Evolutionary conservation across 2,329 filamentous ascomycete species (phyloP).

Genomic region (Epichloe hybrida): DNA sequence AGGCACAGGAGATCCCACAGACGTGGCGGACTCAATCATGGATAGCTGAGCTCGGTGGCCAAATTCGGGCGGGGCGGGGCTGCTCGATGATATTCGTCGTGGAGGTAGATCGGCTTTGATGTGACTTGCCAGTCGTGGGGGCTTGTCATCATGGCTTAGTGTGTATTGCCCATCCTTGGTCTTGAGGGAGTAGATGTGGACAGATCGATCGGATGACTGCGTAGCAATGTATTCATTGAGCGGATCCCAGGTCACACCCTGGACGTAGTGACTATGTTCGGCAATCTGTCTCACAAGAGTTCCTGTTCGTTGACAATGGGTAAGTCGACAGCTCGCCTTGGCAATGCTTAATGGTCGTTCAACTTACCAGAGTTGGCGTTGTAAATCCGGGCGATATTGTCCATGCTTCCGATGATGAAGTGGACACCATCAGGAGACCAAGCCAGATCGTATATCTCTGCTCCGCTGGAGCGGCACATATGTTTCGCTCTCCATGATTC

Average conservation of each 20-base stretch:
- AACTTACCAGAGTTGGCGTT: conserved; percentile 72
- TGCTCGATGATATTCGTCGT: conserved; percentile 78
- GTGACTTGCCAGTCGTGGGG: conserved; percentile 72
- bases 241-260: conserved; percentile 96
- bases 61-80: conserved; percentile 80
- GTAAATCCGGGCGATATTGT: conserved; percentile 95
- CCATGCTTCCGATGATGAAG: conserved; percentile 98
- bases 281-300: conserved; percentile 79
- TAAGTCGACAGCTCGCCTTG: conserved; percentile 2
- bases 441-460: conserved; percentile 94
- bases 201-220: conserved; percentile 93
- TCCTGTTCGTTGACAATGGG: conserved; percentile 20
- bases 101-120: conserved; percentile 80
- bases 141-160: conserved; percentile 50
- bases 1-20: conserved; percentile 68
- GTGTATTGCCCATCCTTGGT: conserved; percentile 95
- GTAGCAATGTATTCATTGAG: conserved; percentile 96
- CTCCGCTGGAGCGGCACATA: conserved; percentile 90
- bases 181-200: conserved; percentile 92
- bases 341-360: not conserved
- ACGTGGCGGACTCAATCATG: conserved; percentile 34
- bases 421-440: conserved; percentile 96
- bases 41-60: conserved; percentile 52
- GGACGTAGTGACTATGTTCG: conserved; percentile 95
- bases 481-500: conserved; percentile 95